These are phyloP conservation scores for Phytopythium cucurbitacearum DNA, from an alignment of 352 stramenopile genomes.

Conservation along the genomic window DNA sequence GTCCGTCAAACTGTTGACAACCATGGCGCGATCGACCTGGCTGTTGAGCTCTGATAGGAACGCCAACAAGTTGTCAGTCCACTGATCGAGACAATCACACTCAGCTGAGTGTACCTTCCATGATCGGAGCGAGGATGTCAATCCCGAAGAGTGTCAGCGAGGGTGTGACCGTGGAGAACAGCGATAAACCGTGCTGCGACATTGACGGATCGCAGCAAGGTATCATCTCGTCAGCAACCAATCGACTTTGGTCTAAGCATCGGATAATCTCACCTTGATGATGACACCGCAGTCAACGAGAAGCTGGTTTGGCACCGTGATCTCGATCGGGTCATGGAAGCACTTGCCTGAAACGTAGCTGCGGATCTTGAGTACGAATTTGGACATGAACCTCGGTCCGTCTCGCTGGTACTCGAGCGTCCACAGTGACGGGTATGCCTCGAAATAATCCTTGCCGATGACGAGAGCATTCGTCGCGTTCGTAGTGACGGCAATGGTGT, in stretches of 20 bases:
- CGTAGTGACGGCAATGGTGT: no score
- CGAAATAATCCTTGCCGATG: no score
- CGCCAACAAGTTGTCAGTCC: not conserved
- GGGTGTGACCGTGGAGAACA: not conserved
- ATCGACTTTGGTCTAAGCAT: no score
- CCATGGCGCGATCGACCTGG: not conserved
- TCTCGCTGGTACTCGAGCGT: conserved; percentile 16
- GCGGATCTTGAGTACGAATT: conserved; percentile 11
- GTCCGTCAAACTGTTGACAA: not conserved
- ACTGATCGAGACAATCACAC: not conserved
- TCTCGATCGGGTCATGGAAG: conserved; percentile 18
- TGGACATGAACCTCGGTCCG: not conserved
- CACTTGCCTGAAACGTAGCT: conserved; percentile 21
- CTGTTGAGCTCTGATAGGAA: not conserved
- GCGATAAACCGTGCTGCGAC: not conserved
- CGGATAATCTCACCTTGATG: not conserved
- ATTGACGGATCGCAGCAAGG: not conserved
- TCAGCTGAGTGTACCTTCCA: not conserved
- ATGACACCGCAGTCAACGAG: conserved; percentile 8
- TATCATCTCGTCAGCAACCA: no score
- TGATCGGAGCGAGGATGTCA: not conserved
- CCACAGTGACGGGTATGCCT: conserved; percentile 14
- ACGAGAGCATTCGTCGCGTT: no score
- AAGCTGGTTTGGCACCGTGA: conserved; percentile 8
- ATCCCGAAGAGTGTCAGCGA: not conserved